Evolutionary conservation across 352 stramenopile genomes (phyloP).

Genomic region (Globisporangium echinulatum): DNA sequence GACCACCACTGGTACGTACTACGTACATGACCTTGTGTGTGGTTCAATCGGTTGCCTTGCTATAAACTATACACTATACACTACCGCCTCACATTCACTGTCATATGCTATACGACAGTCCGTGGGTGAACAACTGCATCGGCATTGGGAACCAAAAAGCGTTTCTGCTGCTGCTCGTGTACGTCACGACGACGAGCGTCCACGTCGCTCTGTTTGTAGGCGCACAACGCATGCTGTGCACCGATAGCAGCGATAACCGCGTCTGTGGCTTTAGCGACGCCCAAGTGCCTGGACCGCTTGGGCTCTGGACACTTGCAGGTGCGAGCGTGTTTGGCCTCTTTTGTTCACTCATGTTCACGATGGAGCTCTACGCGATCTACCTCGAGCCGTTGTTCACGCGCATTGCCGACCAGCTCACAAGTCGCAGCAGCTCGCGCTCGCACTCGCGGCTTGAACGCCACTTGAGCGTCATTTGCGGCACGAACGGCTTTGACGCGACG

Average conservation of each 20-base stretch:
- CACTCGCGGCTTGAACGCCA: slow-evolving; percentile 53
- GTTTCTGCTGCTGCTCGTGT: slow-evolving; percentile 79
- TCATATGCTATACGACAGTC: slow-evolving; percentile 23
- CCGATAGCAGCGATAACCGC: slow-evolving; percentile 10
- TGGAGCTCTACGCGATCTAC: slow-evolving; percentile 79
- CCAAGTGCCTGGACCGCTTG: slow-evolving; percentile 53
- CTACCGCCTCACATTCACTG: not conserved
- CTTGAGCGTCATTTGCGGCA: slow-evolving; percentile 72
- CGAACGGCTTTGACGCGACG: slow-evolving; percentile 49
- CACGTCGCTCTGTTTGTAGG: slow-evolving; percentile 51
- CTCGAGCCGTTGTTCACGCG: slow-evolving; percentile 41
- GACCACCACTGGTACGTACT: slow-evolving; percentile 79
- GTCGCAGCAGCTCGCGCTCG: slow-evolving; percentile 52
- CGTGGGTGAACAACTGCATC: slow-evolving; percentile 86
- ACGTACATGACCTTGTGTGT: not conserved
- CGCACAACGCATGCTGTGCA: slow-evolving; percentile 42
- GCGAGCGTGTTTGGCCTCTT: slow-evolving; percentile 72
- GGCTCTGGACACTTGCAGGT: slow-evolving; percentile 58
- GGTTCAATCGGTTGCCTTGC: no score
- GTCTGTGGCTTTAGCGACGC: slow-evolving; percentile 58
- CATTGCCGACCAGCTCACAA: slow-evolving; percentile 53
- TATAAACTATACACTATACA: not conserved
- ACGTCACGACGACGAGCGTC: slow-evolving; percentile 52
- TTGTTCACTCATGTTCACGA: slow-evolving; percentile 64
- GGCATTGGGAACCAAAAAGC: slow-evolving; percentile 77